Percentiles rank a stretch among this genome's conserved stretches.
These are phyloP conservation scores for Metarhizium anisopliae DNA, from an alignment of 2,329 filamentous ascomycete genomes.

Conservation along the genomic window DNA sequence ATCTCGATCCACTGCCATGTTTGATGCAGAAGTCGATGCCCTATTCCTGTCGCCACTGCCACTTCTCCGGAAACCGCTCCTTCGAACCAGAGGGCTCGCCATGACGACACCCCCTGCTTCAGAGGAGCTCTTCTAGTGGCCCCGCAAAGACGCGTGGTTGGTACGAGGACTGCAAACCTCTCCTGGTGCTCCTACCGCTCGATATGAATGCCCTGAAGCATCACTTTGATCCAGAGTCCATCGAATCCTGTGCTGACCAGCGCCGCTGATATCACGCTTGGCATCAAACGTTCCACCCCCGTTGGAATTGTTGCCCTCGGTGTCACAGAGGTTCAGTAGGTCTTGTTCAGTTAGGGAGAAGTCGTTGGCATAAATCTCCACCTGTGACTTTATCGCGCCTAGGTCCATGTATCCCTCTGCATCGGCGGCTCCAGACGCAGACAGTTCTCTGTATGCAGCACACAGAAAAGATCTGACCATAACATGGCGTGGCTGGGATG, in stretches of 20 bases:
- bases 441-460: slow-evolving; percentile 62
- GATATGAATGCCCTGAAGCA: slow-evolving; percentile 29
- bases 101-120: slow-evolving; percentile 2
- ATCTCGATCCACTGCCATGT: too few species aligned
- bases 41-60: background rate
- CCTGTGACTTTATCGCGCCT: slow-evolving; percentile 54
- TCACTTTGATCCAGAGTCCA: slow-evolving; percentile 46
- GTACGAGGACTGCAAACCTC: slow-evolving; percentile 62
- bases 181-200: slow-evolving; percentile 48
- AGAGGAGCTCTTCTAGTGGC: slow-evolving; percentile 21
- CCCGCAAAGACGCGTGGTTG: slow-evolving; percentile 29
- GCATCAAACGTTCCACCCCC: slow-evolving; percentile 84
- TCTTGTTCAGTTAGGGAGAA: slow-evolving; percentile 44
- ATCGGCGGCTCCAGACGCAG: slow-evolving; percentile 27
- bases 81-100: slow-evolving; percentile 9
- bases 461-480: slow-evolving; percentile 67
- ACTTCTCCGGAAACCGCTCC: slow-evolving; percentile 10
- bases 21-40: background rate
- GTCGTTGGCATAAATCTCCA: slow-evolving; percentile 45
- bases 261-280: slow-evolving; percentile 36
- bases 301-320: slow-evolving; percentile 76
- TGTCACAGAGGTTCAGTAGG: slow-evolving; percentile 78
- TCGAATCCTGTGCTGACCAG: slow-evolving; percentile 35
- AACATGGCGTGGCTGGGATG: slow-evolving; percentile 54
- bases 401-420: slow-evolving; percentile 63